A percentile compares a stretch with the other conserved stretches of the same genome.
Evolutionary conservation across 352 stramenopile genomes (phyloP).

Genomic region (Globisporangium mamillatum): DNA sequence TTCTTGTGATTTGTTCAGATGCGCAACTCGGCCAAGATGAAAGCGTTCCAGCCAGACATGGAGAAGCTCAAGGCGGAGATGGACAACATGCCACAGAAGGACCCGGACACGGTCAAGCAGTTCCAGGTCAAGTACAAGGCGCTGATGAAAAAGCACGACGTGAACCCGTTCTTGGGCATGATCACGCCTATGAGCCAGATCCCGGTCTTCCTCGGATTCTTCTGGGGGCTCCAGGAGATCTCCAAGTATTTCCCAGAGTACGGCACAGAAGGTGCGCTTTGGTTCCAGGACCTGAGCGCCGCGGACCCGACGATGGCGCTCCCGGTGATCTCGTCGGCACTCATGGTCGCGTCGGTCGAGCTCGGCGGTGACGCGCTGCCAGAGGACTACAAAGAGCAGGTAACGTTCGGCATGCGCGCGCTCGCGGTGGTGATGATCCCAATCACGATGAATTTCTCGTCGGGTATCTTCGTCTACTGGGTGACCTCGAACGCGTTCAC

Average conservation of each 20-base stretch:
- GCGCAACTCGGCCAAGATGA: constrained; percentile 85
- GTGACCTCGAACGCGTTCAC: constrained; percentile 84
- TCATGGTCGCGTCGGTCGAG: constrained; percentile 80
- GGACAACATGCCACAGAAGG: constrained; percentile 40
- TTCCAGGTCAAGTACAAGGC: constrained; percentile 76
- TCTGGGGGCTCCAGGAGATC: constrained; percentile 81
- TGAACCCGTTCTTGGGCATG: constrained; percentile 75
- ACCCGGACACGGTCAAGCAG: constrained; percentile 48
- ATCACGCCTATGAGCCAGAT: constrained; percentile 74
- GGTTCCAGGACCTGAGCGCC: constrained; percentile 77
- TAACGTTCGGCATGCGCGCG: constrained; percentile 77
- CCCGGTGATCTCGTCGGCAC: constrained; percentile 73
- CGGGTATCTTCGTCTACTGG: constrained; percentile 86
- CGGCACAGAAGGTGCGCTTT: constrained; percentile 66
- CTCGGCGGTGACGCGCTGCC: constrained; percentile 63
- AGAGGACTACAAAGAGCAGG: constrained; percentile 61
- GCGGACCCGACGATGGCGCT: constrained; percentile 72
- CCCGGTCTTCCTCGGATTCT: constrained; percentile 82
- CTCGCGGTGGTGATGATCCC: constrained; percentile 72
- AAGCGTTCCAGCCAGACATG: constrained; percentile 79
- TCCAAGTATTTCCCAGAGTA: constrained; percentile 82
- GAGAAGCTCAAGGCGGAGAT: constrained; percentile 76
- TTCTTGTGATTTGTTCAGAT: constrained; percentile 32
- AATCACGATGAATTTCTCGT: constrained; percentile 82
- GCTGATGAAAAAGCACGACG: constrained; percentile 81